Base-by-base conservation (phyloP, 129 eudicot genomes). In the Flaveria sonorensis region DNA sequence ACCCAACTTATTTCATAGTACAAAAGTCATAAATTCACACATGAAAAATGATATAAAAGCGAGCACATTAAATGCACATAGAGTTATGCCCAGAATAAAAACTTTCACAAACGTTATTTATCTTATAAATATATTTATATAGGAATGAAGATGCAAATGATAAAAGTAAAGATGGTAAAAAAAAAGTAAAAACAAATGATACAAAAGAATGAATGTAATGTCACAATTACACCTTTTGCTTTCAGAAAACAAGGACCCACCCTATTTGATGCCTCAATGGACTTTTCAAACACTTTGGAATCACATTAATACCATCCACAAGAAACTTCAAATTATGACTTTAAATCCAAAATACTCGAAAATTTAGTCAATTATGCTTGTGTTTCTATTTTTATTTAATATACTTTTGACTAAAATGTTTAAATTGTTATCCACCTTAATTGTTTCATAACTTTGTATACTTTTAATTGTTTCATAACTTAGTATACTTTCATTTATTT, bases 201-300 rank as follows among this genome's bases (percentile, higher is more conserved):
- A 56, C 23, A 73, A 73, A 39, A 18, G n/a, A 53, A 72, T 8
- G 77, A 39, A 56, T 40, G 55, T 73, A 72, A 55, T 73, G 77
- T 56, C 55, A 19, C 68, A 48, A 55, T 72, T 51, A 42, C 40
- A 36, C 21, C 69, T 73, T 73, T 73, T 59, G 14, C 69, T 73
- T 73, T 73, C 56, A 56, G 1, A 26, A 23, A 59, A 40, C 7
- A 40, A 11, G 40, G n/a, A 42, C 68, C 77, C 24, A 42, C 24
- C 8, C 7, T 39, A 36, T 36, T 36, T 39, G 50, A 55, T 72
- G 77, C 77, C 23, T 73, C 46, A 20, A 57, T 16, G 6, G 52
- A 73, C 77, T 57, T 73, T 57, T 71, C 26, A 76, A 52, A 42
- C 68, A 42, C 48, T 66, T 39, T 40, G 64, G 47, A 63, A 19